Percentiles rank a stretch among this genome's conserved stretches.
Conservation (phyloP, 345 rosid species). For the Hibiscus mutabilis region DNA sequence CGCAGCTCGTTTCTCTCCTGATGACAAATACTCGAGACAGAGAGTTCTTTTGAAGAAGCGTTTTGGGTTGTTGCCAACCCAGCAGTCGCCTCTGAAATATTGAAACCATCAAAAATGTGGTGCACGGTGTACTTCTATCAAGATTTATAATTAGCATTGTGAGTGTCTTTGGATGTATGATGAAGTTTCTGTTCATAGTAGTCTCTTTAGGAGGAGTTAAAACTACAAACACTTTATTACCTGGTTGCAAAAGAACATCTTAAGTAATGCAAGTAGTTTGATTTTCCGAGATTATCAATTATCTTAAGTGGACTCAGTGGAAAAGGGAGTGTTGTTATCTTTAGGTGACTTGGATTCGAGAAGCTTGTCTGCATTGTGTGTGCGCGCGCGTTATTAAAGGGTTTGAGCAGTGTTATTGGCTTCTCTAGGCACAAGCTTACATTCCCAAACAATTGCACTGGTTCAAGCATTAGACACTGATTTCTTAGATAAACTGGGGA, state of each 20-base stretch:
- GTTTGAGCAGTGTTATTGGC: too few species aligned
- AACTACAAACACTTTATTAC: neutral
- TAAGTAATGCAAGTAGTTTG: neutral
- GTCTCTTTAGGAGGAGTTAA: neutral
- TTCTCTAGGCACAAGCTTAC: too few species aligned
- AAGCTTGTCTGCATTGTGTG: neutral
- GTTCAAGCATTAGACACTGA: too few species aligned
- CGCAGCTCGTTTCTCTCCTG: conserved; percentile 87
- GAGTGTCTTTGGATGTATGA: neutral
- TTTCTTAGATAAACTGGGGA: too few species aligned
- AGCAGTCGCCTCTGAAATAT: conserved; percentile 58
- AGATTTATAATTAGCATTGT: neutral
- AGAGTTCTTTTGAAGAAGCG: conserved; percentile 76
- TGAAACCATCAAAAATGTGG: conserved; percentile 13
- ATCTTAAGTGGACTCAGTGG: too few species aligned
- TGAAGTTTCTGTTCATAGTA: neutral
- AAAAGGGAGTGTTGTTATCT: too few species aligned
- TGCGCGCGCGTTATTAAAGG: too few species aligned
- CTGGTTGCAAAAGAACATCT: neutral
- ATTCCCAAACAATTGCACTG: too few species aligned
- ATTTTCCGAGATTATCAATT: neutral
- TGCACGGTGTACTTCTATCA: neutral
- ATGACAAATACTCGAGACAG: conserved; percentile 73
- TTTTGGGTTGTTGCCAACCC: conserved; percentile 73
- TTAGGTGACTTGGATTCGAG: neutral